These are phyloP conservation scores for Dendrobium officinale DNA, from an alignment of 106 monocot genomes.

Conservation along the genomic window DNA sequence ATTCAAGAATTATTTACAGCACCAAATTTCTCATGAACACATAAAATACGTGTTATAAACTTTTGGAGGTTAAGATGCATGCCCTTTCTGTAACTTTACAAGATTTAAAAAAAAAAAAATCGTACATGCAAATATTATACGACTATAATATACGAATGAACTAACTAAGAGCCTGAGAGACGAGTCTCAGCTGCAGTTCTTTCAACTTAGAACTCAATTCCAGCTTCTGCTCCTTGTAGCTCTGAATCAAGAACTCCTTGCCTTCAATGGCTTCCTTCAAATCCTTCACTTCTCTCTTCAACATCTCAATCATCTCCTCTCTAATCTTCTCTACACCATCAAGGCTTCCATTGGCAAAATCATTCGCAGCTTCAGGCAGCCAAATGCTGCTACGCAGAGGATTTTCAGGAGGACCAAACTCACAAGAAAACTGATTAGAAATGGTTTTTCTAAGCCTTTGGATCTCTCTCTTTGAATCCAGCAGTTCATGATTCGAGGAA, in stretches of 20 bases:
- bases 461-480: slow-evolving; percentile 19
- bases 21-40: no score
- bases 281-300: slow-evolving; percentile 14
- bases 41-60: no score
- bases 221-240: slow-evolving; percentile 23
- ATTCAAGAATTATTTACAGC: no score
- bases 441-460: slow-evolving; percentile 17
- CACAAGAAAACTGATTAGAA: slow-evolving; percentile 13
- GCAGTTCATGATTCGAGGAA: slow-evolving; percentile 9
- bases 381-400: slow-evolving; percentile 1
- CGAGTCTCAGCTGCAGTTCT: slow-evolving; percentile 24
- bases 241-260: slow-evolving; percentile 24
- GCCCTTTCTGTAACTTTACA: no score
- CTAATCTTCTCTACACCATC: background rate
- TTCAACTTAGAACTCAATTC: slow-evolving; percentile 18
- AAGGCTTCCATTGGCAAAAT: slow-evolving; percentile 15
- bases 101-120: no score
- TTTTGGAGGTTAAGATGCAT: no score
- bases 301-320: slow-evolving; percentile 17
- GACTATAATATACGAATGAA: no score
- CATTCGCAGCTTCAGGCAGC: slow-evolving; percentile 21
- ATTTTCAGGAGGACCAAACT: slow-evolving; percentile 6
- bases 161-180: background rate
- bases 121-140: no score
- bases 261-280: slow-evolving; percentile 23